These are phyloP conservation scores for Arctium lappa DNA, from an alignment of 129 eudicot species.

Conservation along the genomic window DNA sequence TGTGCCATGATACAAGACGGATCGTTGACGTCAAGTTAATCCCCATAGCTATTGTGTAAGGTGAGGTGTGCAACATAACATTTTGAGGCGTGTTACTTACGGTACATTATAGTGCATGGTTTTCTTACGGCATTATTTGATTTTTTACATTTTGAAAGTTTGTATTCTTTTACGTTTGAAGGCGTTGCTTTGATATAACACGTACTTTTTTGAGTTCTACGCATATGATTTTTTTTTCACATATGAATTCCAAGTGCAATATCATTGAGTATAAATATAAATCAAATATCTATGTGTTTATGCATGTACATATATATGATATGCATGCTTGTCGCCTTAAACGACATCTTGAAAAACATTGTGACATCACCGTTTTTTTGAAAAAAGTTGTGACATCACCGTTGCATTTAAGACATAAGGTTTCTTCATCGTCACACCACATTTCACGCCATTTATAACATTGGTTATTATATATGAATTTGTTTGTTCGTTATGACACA, in stretches of 20 bases:
- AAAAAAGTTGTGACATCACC: too few relatives aligned
- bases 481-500: too few relatives aligned
- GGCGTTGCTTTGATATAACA: not conserved
- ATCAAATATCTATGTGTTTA: too few relatives aligned
- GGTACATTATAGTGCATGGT: not conserved
- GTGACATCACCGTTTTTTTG: too few relatives aligned
- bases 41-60: not conserved
- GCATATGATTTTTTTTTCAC: not conserved
- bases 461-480: too few relatives aligned
- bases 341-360: too few relatives aligned
- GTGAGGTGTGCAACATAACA: not conserved
- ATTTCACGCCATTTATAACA: too few relatives aligned
- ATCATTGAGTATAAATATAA: too few relatives aligned
- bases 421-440: not conserved
- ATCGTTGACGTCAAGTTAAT: not conserved
- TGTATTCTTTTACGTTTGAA: not conserved
- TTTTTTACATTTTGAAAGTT: too few relatives aligned
- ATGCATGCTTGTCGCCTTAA: not conserved
- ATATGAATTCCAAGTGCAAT: not conserved
- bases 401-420: not conserved
- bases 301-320: not conserved
- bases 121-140: not conserved
- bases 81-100: not conserved
- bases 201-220: not conserved
- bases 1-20: not conserved